Evolutionary conservation across 192 early-diverging fungal species (phyloP).

Genomic region (Pilobolus umbonatus): DNA sequence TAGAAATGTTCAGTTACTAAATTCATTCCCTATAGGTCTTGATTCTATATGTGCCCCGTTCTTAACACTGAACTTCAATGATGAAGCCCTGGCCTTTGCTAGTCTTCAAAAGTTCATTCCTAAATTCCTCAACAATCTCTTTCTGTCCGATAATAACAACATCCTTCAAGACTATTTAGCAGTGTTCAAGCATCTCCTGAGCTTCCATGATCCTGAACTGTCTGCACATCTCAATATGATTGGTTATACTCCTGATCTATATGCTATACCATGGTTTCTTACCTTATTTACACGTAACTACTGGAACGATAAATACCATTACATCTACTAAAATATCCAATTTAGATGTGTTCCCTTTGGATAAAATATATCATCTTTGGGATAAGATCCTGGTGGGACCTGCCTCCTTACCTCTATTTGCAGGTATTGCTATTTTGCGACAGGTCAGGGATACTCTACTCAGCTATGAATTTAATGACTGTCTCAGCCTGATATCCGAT

Average conservation of each 20-base stretch:
- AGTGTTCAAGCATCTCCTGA: slow-evolving; percentile 58
- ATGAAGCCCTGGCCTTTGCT: slow-evolving; percentile 68
- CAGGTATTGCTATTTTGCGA: slow-evolving; percentile 63
- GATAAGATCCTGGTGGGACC: slow-evolving; percentile 68
- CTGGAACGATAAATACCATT: not conserved
- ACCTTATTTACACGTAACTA: slow-evolving; percentile 76
- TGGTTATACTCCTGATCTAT: slow-evolving; percentile 65
- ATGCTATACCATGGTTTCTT: slow-evolving; percentile 81
- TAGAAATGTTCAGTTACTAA: not conserved
- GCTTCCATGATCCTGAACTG: slow-evolving; percentile 72
- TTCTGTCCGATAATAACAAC: slow-evolving; percentile 62
- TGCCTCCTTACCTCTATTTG: slow-evolving; percentile 58
- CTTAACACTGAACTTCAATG: slow-evolving; percentile 67
- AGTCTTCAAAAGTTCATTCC: slow-evolving; percentile 63
- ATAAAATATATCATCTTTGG: slow-evolving; percentile 79
- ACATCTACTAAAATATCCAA: not conserved
- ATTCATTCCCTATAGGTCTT: slow-evolving; percentile 40
- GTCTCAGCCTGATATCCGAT: slow-evolving; percentile 42
- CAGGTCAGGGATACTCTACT: slow-evolving; percentile 63
- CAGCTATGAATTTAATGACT: slow-evolving; percentile 65
- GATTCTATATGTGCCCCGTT: slow-evolving; percentile 76
- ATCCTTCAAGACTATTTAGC: slow-evolving; percentile 69
- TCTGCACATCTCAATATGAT: slow-evolving; percentile 57
- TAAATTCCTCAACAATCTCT: slow-evolving; percentile 65
- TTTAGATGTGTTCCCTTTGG: slow-evolving; percentile 74